Evolutionary conservation across 306 rosid species (phyloP).

Genomic region (Begonia fuchsioides): DNA sequence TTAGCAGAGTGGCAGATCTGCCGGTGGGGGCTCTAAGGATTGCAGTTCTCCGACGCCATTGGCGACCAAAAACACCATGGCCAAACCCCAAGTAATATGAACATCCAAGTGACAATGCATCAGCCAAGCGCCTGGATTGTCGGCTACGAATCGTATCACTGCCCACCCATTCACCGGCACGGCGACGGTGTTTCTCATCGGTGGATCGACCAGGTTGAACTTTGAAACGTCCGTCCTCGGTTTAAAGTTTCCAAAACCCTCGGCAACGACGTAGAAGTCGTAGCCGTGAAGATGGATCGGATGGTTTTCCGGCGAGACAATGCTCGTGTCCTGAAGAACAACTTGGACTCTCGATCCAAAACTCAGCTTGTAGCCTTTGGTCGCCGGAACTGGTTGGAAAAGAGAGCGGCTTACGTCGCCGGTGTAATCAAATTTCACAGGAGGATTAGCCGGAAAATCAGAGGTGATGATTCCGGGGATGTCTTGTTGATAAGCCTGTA

Average conservation of each 20-base stretch:
- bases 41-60: conserved; percentile 64
- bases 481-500: conserved; percentile 56
- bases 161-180: conserved; percentile 94
- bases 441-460: conserved; percentile 70
- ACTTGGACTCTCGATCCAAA: conserved; percentile 72
- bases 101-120: conserved; percentile 97
- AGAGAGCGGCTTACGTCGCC: conserved; percentile 79
- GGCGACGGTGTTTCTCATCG: conserved; percentile 68
- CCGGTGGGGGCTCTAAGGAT: conserved; percentile 56
- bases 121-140: conserved; percentile 93
- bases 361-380: conserved; percentile 44
- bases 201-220: conserved; percentile 91
- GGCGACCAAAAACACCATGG: conserved; percentile 78
- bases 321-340: conserved; percentile 76
- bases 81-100: conserved; percentile 89
- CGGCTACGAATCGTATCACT: conserved; percentile 89
- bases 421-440: conserved; percentile 55
- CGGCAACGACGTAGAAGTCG: conserved; percentile 72
- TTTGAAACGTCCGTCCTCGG: conserved; percentile 39
- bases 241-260: conserved; percentile 81
- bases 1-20: conserved; percentile 65
- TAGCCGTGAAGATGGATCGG: conserved; percentile 90
- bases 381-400: conserved; percentile 60
- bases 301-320: conserved; percentile 69
- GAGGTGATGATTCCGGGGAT: conserved; percentile 57